A percentile compares a stretch with the other conserved stretches of the same genome.
These are phyloP conservation scores for Cystoisospora suis DNA, from an alignment of 169 alveolate species.

Conservation along the genomic window DNA sequence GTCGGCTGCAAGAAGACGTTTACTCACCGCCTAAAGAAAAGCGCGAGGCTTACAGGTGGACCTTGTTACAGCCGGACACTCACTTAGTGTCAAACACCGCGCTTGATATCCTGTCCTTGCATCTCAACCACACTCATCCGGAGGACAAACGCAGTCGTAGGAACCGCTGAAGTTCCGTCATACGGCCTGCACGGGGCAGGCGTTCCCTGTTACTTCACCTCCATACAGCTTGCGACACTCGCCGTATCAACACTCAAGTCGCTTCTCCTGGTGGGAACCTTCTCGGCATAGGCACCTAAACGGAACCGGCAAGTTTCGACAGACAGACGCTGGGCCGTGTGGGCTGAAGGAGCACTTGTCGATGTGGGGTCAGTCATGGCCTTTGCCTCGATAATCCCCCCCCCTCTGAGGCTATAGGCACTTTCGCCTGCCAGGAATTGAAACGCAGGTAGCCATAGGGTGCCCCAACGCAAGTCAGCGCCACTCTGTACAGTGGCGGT, in stretches of 20 bases:
- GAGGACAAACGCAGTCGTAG: slow-evolving; percentile 68
- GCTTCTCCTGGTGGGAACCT: slow-evolving; percentile 63
- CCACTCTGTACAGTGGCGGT: slow-evolving; percentile 14
- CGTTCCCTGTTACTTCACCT: background rate
- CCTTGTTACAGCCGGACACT: slow-evolving; percentile 16
- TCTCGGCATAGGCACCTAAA: slow-evolving; percentile 67
- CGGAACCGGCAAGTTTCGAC: slow-evolving; percentile 64
- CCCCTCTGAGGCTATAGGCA: slow-evolving; percentile 59
- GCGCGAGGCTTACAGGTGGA: no score
- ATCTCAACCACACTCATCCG: slow-evolving; percentile 58
- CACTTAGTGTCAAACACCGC: slow-evolving; percentile 60
- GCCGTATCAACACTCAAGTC: slow-evolving; percentile 65
- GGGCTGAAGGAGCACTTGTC: slow-evolving; percentile 70
- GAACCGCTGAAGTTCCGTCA: slow-evolving; percentile 69
- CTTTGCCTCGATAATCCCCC: slow-evolving; percentile 65
- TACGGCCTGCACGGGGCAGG: slow-evolving; percentile 64
- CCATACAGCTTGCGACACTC: slow-evolving; percentile 49
- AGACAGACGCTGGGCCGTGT: slow-evolving; percentile 69
- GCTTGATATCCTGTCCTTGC: slow-evolving; percentile 58
- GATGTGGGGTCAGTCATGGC: slow-evolving; percentile 64
- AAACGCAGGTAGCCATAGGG: slow-evolving; percentile 16
- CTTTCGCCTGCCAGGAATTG: background rate
- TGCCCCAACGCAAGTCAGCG: slow-evolving; percentile 40
- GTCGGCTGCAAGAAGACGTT: no score
- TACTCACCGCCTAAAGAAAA: no score